phyloP scores from a whole-genome alignment of 805 yeast genomes.

The Candida manassasensis region DNA sequence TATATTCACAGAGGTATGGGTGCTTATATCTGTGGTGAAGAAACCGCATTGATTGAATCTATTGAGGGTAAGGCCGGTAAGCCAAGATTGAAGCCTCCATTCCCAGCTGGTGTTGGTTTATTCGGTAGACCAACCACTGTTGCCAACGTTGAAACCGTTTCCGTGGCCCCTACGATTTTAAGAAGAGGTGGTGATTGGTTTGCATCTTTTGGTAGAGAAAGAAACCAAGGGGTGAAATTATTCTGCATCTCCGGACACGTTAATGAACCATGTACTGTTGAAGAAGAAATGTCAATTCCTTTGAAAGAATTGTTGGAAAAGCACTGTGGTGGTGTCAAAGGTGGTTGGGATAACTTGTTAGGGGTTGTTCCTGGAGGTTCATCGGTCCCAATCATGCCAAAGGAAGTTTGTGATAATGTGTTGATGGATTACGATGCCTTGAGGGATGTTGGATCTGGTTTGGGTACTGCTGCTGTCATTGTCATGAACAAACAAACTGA shows the following conservation, averaged over 20 bases:
- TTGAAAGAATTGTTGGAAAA: slow-evolving; percentile 75
- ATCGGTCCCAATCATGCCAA: slow-evolving; percentile 78
- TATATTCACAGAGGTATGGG: slow-evolving; percentile 91
- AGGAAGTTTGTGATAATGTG: slow-evolving; percentile 59
- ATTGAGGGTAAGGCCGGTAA: slow-evolving; percentile 91
- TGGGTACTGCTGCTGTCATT: slow-evolving; percentile 91
- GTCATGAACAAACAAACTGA: slow-evolving; percentile 87
- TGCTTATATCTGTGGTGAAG: slow-evolving; percentile 90
- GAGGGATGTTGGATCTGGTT: slow-evolving; percentile 79
- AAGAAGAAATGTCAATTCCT: slow-evolving; percentile 91
- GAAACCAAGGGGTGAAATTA: slow-evolving; percentile 78
- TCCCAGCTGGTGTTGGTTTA: slow-evolving; percentile 91
- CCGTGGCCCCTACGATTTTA: slow-evolving; percentile 85
- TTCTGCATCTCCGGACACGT: slow-evolving; percentile 88
- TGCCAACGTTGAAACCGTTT: slow-evolving; percentile 86
- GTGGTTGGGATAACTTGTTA: slow-evolving; percentile 88
- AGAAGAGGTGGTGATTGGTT: slow-evolving; percentile 91
- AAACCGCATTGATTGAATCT: slow-evolving; percentile 83
- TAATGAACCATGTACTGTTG: slow-evolving; percentile 88
- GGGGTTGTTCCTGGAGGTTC: slow-evolving; percentile 91
- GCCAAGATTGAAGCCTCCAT: slow-evolving; percentile 91
- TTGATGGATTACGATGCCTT: slow-evolving; percentile 87
- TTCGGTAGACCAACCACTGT: slow-evolving; percentile 91
- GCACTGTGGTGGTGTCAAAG: slow-evolving; percentile 87
- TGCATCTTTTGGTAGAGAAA: slow-evolving; percentile 75